Conservation (phyloP, 2,329 filamentous ascomycete genomes). For the Xylaria sp. region DNA sequence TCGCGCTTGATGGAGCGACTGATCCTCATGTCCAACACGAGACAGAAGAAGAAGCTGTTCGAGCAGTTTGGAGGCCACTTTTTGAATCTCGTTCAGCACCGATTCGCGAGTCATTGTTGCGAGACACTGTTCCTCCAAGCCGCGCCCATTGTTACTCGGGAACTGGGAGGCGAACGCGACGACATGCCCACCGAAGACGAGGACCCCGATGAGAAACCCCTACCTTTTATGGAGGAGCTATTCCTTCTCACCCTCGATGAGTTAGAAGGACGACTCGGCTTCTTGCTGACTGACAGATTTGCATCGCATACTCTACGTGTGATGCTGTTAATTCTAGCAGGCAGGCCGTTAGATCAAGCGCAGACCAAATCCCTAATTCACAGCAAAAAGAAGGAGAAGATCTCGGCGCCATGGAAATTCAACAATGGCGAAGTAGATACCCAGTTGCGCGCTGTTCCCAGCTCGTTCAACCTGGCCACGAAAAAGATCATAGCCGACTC, state of each 20-base stretch:
- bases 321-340: slow-evolving; percentile 77
- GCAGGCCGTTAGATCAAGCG: slow-evolving; percentile 67
- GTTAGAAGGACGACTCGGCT: slow-evolving; percentile 77
- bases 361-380: slow-evolving; percentile 70
- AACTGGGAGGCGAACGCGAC: slow-evolving; percentile 52
- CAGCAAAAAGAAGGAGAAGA: slow-evolving; percentile 87
- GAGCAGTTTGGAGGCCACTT: slow-evolving; percentile 82
- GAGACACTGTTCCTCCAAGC: slow-evolving; percentile 85
- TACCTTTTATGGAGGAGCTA: slow-evolving; percentile 71
- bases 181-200: slow-evolving; percentile 38
- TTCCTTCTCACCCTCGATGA: slow-evolving; percentile 82
- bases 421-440: slow-evolving; percentile 43
- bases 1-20: slow-evolving; percentile 88
- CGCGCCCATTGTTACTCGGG: slow-evolving; percentile 70
- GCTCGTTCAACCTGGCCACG: slow-evolving; percentile 69
- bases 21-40: slow-evolving; percentile 71
- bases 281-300: slow-evolving; percentile 78
- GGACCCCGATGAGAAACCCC: slow-evolving; percentile 42
- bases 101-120: slow-evolving; percentile 95
- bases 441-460: slow-evolving; percentile 59
- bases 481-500: slow-evolving; percentile 78
- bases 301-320: slow-evolving; percentile 88
- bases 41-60: slow-evolving; percentile 83
- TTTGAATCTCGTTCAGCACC: slow-evolving; percentile 82
- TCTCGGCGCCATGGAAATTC: slow-evolving; percentile 55